phyloP scores from a whole-genome alignment of 768 basidiomycete genomes.

The Leccinellum albellum region DNA sequence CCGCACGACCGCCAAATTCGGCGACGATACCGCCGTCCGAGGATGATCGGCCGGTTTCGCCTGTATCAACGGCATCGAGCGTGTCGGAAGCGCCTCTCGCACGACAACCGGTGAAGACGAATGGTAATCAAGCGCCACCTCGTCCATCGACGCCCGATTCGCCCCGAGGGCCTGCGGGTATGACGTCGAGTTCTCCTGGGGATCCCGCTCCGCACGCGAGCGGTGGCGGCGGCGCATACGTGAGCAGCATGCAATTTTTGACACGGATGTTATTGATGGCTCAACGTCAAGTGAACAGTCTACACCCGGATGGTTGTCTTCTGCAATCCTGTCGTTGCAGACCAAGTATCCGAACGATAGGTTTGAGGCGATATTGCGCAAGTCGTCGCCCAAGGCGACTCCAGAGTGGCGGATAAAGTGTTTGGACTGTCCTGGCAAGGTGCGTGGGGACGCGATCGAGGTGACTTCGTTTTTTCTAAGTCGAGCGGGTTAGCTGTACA shows the following conservation, averaged over 20 bases:
- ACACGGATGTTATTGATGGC: constrained; percentile 30
- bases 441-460: constrained; percentile 24
- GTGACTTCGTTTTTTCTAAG: not conserved
- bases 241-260: constrained; percentile 20
- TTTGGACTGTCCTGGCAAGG: constrained; percentile 91
- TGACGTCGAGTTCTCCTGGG: constrained; percentile 18
- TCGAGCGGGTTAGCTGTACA: constrained; percentile 61
- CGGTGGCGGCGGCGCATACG: constrained; percentile 16
- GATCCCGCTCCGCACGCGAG: constrained; percentile 9
- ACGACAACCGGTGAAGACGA: constrained; percentile 52
- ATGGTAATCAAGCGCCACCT: constrained; percentile 38
- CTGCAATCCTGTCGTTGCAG: constrained; percentile 65
- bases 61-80: constrained; percentile 71
- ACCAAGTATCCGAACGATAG: constrained; percentile 73
- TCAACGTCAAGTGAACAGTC: constrained; percentile 32
- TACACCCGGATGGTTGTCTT: constrained; percentile 68
- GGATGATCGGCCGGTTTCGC: constrained; percentile 59
- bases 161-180: constrained; percentile 13
- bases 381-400: constrained; percentile 47
- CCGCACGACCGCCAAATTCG: constrained; percentile 32
- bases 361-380: constrained; percentile 73
- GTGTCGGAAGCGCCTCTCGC: constrained; percentile 73
- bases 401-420: constrained; percentile 92
- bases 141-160: constrained; percentile 25
- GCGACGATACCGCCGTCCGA: constrained; percentile 33